phyloP scores from a whole-genome alignment of 768 basidiomycete genomes.

The Neoboletus subvelutipes region DNA sequence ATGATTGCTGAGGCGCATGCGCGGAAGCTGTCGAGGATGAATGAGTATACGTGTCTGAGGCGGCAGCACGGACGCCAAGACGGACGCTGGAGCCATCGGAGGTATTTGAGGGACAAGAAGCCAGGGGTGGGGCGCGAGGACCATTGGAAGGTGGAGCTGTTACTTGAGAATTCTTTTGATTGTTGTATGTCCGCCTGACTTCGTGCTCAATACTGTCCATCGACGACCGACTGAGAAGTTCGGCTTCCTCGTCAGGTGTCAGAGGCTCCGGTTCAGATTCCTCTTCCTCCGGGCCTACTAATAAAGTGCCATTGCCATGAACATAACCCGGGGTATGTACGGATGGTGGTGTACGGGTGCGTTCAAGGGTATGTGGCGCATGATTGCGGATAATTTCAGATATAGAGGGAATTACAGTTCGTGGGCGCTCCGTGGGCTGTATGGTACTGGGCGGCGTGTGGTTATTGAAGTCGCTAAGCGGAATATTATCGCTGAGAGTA shows the following conservation, averaged over 20 bases:
- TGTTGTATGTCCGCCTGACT: constrained; percentile 66
- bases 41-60: constrained; percentile 56
- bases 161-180: constrained; percentile 41
- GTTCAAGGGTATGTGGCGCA: constrained; percentile 55
- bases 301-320: constrained; percentile 45
- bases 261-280: constrained; percentile 51
- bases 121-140: constrained; percentile 35
- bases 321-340: constrained; percentile 48
- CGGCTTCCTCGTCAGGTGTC: constrained; percentile 56
- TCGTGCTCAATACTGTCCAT: constrained; percentile 88
- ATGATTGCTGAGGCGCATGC: constrained; percentile 24
- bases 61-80: constrained; percentile 17
- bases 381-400: constrained; percentile 85
- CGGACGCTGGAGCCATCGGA: constrained; percentile 56
- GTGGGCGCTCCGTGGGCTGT: constrained; percentile 34
- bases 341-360: constrained; percentile 47
- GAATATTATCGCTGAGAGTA: constrained; percentile 18
- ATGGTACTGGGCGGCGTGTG: constrained; percentile 11
- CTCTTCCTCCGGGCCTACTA: constrained; percentile 48
- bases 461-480: constrained; percentile 9
- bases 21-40: constrained; percentile 41
- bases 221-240: constrained; percentile 75
- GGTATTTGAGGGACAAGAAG: constrained; percentile 42
- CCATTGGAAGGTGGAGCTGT: constrained; percentile 42
- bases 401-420: constrained; percentile 72